Conservation (phyloP, 140 eudicot genomes). For the Ambrosia hybrid region DNA sequence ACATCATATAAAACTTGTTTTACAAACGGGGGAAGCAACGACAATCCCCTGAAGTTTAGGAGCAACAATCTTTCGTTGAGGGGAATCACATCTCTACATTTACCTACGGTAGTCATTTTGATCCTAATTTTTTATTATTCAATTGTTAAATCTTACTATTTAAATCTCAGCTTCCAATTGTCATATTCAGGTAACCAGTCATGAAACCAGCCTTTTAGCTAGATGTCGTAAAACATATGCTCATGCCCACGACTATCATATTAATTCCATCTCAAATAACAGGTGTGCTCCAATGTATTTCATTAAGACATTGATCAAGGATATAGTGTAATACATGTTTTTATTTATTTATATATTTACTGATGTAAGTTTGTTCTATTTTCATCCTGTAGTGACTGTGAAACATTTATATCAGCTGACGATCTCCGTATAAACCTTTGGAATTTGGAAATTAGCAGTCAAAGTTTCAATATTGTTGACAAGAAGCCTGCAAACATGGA, state of each 20-base stretch:
- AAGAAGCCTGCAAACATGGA: constrained; percentile 96
- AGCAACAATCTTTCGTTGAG: constrained; percentile 42
- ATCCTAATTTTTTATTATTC: constrained; percentile 17
- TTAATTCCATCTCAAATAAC: constrained; percentile 91
- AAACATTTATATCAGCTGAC: constrained; percentile 97
- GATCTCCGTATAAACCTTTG: constrained; percentile 94
- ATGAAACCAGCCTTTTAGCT: constrained; percentile 77
- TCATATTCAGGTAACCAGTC: constrained; percentile 64
- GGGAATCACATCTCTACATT: constrained; percentile 51
- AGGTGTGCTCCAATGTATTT: constrained; percentile 43
- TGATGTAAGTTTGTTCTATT: constrained; percentile 21
- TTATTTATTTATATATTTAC: not conserved
- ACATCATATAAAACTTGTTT: constrained; percentile 39
- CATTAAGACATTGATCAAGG: not conserved
- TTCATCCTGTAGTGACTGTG: constrained; percentile 71
- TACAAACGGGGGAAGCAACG: constrained; percentile 56
- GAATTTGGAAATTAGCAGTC: constrained; percentile 92
- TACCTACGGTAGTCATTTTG: constrained; percentile 75
- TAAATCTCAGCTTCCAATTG: constrained; percentile 9
- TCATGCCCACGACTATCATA: constrained; percentile 84
- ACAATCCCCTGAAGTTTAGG: constrained; percentile 38
- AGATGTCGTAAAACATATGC: constrained; percentile 74
- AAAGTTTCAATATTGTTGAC: constrained; percentile 91
- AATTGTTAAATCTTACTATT: not conserved
- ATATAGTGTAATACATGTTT: not conserved